Base-by-base conservation (phyloP, 148 eudicot species). In the Fagopyrum esculentum region DNA sequence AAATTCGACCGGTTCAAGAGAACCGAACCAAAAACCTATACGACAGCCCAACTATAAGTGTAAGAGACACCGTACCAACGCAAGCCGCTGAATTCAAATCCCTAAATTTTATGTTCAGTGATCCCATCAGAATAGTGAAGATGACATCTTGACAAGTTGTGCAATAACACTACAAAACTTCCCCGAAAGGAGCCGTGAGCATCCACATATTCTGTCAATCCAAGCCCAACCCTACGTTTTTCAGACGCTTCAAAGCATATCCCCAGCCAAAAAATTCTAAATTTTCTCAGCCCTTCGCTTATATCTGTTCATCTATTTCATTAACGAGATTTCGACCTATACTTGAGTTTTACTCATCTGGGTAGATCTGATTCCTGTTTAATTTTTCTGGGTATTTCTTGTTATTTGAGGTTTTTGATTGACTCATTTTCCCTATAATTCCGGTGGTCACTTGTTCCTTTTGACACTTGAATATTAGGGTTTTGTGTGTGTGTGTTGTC, bases 81-180 rank as follows among this genome's bases (percentile, higher is more conserved):
- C 66, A 8, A 10, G 43, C 49, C 49, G 72, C 49, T 69, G 72
- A 63, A 45, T 43, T 13, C 17, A 69, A 43, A 40, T 45, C 72
- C 72, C 72, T 45, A 40, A 43, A 69, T 40, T 30, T 47, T 43
- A 12, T 35, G 2, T 43, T 43, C 46, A 40, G 49, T 1, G 2
- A 69, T 22, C 40, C 40, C 66, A 60, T 60, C 35, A 19, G 66
- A 60, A 30, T 30, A 60, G 40, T 26, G 66, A 60, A 60, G 66
- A 60, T 60, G 66, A 60, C 66, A 60, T 19, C 66, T 26, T 56
- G 66, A 60, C 66, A 60, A 60, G 43, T 43, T 69, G 72, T 6
- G 72, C 40, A 79, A 75, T 51, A 77, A 15, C 15, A 15, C n/a
- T 52, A 52, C 57, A 52, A 52, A 52, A 3, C 57, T 52, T 52